These are phyloP conservation scores for Naganishia albida DNA, from an alignment of 1,284 basidiomycete species.

Conservation along the genomic window DNA sequence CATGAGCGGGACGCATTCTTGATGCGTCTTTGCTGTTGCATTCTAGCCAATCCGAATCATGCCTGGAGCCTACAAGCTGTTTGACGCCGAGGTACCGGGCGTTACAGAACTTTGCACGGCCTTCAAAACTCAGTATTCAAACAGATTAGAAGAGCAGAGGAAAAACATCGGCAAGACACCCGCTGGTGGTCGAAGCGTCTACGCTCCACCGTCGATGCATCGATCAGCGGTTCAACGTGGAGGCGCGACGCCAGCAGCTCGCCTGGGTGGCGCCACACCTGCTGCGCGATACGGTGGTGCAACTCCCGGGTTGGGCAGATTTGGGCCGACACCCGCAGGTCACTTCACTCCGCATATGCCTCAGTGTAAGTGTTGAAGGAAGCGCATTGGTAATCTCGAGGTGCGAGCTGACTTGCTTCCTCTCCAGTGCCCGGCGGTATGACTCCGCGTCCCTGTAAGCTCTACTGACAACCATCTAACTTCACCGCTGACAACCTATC, in stretches of 20 bases:
- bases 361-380: not conserved
- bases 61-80: slow-evolving; percentile 85
- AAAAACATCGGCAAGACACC: slow-evolving; percentile 53
- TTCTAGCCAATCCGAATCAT: slow-evolving; percentile 79
- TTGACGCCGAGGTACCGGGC: slow-evolving; percentile 81
- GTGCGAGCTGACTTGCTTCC: not conserved
- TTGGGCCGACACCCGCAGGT: slow-evolving; percentile 18
- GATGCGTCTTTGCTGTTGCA: slow-evolving; percentile 1
- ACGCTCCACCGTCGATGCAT: slow-evolving; percentile 24
- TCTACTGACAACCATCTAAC: not conserved
- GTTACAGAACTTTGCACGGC: slow-evolving; percentile 91
- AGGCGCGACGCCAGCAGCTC: slow-evolving; percentile 8
- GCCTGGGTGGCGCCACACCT: slow-evolving; percentile 14
- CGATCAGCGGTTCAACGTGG: slow-evolving; percentile 21
- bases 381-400: not conserved
- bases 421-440: slow-evolving; percentile 15
- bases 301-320: slow-evolving; percentile 4
- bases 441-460: slow-evolving; percentile 24
- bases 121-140: slow-evolving; percentile 78
- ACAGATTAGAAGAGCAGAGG: slow-evolving; percentile 42
- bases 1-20: not conserved
- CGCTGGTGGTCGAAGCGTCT: slow-evolving; percentile 22
- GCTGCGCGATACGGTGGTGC: slow-evolving; percentile 10
- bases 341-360: slow-evolving; percentile 13
- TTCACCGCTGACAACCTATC: not conserved